Base-by-base conservation (phyloP, 2,329 filamentous ascomycete species). In the Fusarium sp. region DNA sequence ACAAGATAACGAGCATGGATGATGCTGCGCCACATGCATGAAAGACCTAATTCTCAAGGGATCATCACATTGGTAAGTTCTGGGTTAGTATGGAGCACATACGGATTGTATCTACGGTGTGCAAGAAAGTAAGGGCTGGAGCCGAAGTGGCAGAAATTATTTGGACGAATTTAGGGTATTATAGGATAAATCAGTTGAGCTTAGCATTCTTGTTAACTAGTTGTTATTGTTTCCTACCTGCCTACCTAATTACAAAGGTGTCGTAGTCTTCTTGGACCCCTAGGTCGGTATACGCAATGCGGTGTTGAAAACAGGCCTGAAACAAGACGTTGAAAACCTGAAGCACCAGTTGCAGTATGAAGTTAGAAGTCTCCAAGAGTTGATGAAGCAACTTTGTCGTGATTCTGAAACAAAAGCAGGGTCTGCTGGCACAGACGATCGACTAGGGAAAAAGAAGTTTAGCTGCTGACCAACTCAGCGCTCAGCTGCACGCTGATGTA, bases 351-450 rank as follows among this genome's bases (percentile, higher is more conserved):
- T 47, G 51, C n/a, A 52, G 36, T 36, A 20, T 49, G 14, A 41
- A 31, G 51, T 42, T 52, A 33, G 26, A 44, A 31, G 24, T 56
- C 59, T 39, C 26, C 38, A 38, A 57, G 57, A 65, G 45, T 70
- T 52, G 38, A 68, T 69, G 55, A 74, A 64, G 72, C 64, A 66
- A 47, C 35, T 57, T 28, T 65, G 61, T 58, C 56, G 28, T 58
- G 52, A 51, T 48, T 58, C 71, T 73, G 72, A 75, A 75, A 75
- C 68, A 48, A 56, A 56, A 45, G 36, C 62, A 71, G 61, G 44
- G 59, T 35, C 51, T 52, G 55, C 41, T 72, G 59, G 55, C 42
- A 51, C 38, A 36, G 49, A 69, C 26, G 63, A 74, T 62, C 39
- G 26, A 18, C 28, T 67, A 24, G 48, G 33, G 52, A 44, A 59